Percentiles rank a stretch among this genome's conserved stretches.
Conservation (phyloP, 495 filamentous ascomycete genomes). For the Oidiodendron maius region DNA sequence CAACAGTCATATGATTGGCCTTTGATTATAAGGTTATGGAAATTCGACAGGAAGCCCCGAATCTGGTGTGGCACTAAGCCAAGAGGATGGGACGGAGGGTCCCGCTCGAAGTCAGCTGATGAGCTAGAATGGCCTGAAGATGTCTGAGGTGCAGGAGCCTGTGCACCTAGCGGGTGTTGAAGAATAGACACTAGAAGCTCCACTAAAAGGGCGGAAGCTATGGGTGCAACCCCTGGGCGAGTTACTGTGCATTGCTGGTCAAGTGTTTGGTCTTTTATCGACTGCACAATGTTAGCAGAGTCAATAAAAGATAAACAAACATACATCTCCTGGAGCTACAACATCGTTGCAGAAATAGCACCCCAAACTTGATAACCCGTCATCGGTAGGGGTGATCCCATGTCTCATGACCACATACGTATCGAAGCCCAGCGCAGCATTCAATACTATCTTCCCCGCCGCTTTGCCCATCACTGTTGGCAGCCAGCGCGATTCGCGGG, state of each 20-base stretch:
- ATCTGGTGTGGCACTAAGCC: constrained; percentile 90
- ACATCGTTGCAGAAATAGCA: constrained; percentile 99
- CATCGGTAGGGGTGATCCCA: constrained; percentile 52
- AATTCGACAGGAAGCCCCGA: constrained; percentile 81
- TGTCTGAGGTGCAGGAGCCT: constrained; percentile 43
- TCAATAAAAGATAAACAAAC: constrained; percentile 25
- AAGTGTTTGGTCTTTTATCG: constrained; percentile 85
- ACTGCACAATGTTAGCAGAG: constrained; percentile 27
- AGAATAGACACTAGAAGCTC: constrained; percentile 83
- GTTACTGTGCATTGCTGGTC: constrained; percentile 99
- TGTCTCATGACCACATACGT: constrained; percentile 97
- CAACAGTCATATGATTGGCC: constrained; percentile 85
- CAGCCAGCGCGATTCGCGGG: constrained; percentile 88
- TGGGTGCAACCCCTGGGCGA: constrained; percentile 82
- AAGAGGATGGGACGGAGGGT: constrained; percentile 62
- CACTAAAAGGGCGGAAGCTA: constrained; percentile 88
- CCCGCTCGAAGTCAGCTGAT: constrained; percentile 41
- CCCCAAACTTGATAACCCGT: constrained; percentile 60
- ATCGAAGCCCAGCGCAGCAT: constrained; percentile 93
- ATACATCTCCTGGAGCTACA: constrained; percentile 88
- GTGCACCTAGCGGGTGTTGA: constrained; percentile 66
- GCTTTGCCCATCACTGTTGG: constrained; percentile 98
- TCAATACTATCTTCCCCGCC: constrained; percentile 89
- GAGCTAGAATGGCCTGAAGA: constrained; percentile 20
- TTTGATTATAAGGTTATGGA: constrained; percentile 75